These are phyloP conservation scores for Phytophthora lateralis DNA, from an alignment of 352 stramenopile genomes.

Conservation along the genomic window DNA sequence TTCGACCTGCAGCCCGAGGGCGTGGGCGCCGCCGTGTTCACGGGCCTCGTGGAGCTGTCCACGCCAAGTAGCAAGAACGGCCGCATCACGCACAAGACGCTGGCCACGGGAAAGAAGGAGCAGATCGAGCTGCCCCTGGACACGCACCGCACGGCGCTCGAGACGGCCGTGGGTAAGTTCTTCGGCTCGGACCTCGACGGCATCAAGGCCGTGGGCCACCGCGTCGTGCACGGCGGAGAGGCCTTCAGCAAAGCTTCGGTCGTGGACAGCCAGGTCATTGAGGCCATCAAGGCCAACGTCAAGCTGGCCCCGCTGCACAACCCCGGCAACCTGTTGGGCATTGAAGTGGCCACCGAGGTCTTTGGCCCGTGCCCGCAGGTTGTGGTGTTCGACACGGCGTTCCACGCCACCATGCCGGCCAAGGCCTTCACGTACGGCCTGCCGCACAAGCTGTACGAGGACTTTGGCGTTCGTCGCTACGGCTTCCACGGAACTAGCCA, in stretches of 20 bases:
- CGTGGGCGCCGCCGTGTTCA: slow-evolving; percentile 67
- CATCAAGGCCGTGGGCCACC: slow-evolving; percentile 84
- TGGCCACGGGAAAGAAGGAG: slow-evolving; percentile 54
- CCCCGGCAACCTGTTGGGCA: slow-evolving; percentile 85
- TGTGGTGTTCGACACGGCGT: slow-evolving; percentile 92
- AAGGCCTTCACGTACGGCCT: slow-evolving; percentile 85
- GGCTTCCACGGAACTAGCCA: slow-evolving; percentile 92
- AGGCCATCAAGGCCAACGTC: slow-evolving; percentile 64
- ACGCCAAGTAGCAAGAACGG: slow-evolving; percentile 61
- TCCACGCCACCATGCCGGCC: slow-evolving; percentile 86
- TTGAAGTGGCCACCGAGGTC: slow-evolving; percentile 77
- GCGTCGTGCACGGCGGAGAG: slow-evolving; percentile 89
- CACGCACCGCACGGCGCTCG: slow-evolving; percentile 63
- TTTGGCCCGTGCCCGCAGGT: slow-evolving; percentile 79
- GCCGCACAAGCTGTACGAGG: slow-evolving; percentile 77
- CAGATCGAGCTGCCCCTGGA: slow-evolving; percentile 55
- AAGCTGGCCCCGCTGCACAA: slow-evolving; percentile 88
- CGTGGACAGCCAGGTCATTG: slow-evolving; percentile 59
- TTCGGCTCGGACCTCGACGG: slow-evolving; percentile 55
- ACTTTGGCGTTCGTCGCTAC: slow-evolving; percentile 87
- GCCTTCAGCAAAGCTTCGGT: slow-evolving; percentile 63
- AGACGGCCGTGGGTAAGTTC: slow-evolving; percentile 64
- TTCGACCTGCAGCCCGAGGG: slow-evolving; percentile 50
- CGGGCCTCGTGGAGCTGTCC: slow-evolving; percentile 80
- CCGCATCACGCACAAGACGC: slow-evolving; percentile 70